Evolutionary conservation across 805 yeast genomes (phyloP).

Genomic region (Nakazawaea populi): DNA sequence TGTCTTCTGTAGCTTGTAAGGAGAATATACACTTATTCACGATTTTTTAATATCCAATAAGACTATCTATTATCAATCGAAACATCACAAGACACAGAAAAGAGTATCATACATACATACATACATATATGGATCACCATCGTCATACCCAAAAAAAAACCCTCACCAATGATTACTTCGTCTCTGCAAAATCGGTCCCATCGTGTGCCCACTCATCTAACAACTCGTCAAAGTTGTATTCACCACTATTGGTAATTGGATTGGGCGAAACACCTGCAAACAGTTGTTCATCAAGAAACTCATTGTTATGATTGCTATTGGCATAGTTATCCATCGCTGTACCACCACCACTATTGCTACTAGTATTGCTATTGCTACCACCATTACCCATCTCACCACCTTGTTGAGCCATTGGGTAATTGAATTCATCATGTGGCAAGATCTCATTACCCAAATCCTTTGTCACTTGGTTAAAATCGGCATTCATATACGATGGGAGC

Average conservation of each 20-base stretch:
- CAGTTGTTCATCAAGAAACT: background rate
- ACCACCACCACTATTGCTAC: too few relatives aligned
- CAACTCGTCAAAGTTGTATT: constrained; percentile 9
- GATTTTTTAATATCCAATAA: too few relatives aligned
- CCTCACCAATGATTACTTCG: too few relatives aligned
- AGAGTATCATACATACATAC: too few relatives aligned
- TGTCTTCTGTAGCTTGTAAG: too few relatives aligned
- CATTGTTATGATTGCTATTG: constrained; percentile 14
- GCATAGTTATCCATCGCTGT: constrained; percentile 13
- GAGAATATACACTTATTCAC: too few relatives aligned
- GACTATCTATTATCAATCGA: too few relatives aligned
- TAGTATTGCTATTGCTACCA: too few relatives aligned
- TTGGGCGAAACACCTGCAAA: background rate
- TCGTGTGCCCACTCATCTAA: constrained; percentile 11
- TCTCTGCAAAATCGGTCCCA: background rate
- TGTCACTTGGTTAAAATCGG: constrained; percentile 10
- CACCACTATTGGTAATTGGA: background rate
- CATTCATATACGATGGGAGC: constrained; percentile 74
- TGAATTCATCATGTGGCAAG: background rate
- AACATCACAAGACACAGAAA: too few relatives aligned
- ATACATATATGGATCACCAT: background rate
- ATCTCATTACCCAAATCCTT: constrained; percentile 3
- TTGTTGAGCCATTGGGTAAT: constrained; percentile 15
- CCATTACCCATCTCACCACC: too few relatives aligned
- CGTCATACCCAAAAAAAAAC: background rate